Evolutionary conservation across 1,139 yeast genomes (phyloP).

Genomic region (Zygoascus meyerae): DNA sequence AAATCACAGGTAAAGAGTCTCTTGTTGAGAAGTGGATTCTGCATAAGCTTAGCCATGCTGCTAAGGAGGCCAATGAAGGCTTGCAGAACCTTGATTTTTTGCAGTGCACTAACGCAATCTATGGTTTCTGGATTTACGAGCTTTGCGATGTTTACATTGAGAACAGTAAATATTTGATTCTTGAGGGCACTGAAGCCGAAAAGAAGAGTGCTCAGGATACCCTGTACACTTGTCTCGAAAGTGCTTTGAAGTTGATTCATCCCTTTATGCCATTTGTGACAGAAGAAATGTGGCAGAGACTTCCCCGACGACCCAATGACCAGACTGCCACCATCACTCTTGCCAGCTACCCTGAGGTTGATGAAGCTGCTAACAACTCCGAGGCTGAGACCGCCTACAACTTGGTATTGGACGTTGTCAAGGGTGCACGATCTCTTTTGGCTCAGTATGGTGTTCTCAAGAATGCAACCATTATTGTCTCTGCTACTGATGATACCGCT

Average conservation of each 20-base stretch:
- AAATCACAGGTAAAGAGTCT: constrained; percentile 72
- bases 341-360: constrained; percentile 72
- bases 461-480: constrained; percentile 81
- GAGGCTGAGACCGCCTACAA: constrained; percentile 72
- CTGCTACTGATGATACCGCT: constrained; percentile 48
- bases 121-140: constrained; percentile 91
- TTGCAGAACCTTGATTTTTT: constrained; percentile 84
- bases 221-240: constrained; percentile 85
- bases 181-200: constrained; percentile 83
- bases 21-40: constrained; percentile 96
- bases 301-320: constrained; percentile 81
- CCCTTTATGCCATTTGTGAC: constrained; percentile 98
- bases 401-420: constrained; percentile 76
- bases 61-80: constrained; percentile 57
- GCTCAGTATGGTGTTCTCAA: constrained; percentile 84
- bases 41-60: constrained; percentile 70
- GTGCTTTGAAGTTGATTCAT: constrained; percentile 86
- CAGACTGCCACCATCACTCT: constrained; percentile 63
- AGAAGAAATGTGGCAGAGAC: constrained; percentile 98
- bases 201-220: constrained; percentile 90
- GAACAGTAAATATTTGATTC: constrained; percentile 86
- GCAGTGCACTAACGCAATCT: constrained; percentile 78
- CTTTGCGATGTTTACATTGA: constrained; percentile 97
- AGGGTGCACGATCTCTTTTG: constrained; percentile 86
- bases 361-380: constrained; percentile 52